Percentiles rank a stretch among this genome's conserved stretches.
These are phyloP conservation scores for Fraxinus albicans DNA, from an alignment of 305 asterid species.

Conservation along the genomic window DNA sequence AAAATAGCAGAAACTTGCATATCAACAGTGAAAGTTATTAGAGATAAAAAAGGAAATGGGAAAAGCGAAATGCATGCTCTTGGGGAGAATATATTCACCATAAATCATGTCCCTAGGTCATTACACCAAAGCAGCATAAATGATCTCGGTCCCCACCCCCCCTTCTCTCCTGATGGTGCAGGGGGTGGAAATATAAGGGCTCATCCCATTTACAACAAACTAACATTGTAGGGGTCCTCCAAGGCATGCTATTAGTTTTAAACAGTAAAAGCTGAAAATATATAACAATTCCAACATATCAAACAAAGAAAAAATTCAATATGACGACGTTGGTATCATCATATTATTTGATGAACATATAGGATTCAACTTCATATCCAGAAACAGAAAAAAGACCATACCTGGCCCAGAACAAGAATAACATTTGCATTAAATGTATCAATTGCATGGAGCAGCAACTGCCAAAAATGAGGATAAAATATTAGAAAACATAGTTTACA, in stretches of 20 bases:
- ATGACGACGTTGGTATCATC: not conserved
- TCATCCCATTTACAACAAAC: not conserved
- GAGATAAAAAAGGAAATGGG: not conserved
- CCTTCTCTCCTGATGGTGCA: not conserved
- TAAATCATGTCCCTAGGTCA: not conserved
- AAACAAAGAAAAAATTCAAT: not conserved
- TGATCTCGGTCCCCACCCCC: not conserved
- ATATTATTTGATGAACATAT: not conserved
- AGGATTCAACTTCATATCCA: slow-evolving; percentile 2
- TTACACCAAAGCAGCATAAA: not conserved
- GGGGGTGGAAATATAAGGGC: not conserved
- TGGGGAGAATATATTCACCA: not conserved
- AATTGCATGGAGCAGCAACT: slow-evolving; percentile 94
- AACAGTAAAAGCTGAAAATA: not conserved
- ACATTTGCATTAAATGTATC: slow-evolving; percentile 78
- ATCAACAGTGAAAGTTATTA: not conserved
- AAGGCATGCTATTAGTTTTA: not conserved
- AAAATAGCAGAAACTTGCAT: not conserved
- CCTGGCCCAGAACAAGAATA: slow-evolving; percentile 97
- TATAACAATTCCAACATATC: not conserved
- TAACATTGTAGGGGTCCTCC: not conserved
- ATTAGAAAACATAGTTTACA: not conserved
- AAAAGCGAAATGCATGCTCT: not conserved
- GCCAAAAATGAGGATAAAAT: slow-evolving; percentile 30
- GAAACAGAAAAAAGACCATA: slow-evolving; percentile 26